Conservation (phyloP, 495 filamentous ascomycete genomes). For the Aspergillus egyptiacus region DNA sequence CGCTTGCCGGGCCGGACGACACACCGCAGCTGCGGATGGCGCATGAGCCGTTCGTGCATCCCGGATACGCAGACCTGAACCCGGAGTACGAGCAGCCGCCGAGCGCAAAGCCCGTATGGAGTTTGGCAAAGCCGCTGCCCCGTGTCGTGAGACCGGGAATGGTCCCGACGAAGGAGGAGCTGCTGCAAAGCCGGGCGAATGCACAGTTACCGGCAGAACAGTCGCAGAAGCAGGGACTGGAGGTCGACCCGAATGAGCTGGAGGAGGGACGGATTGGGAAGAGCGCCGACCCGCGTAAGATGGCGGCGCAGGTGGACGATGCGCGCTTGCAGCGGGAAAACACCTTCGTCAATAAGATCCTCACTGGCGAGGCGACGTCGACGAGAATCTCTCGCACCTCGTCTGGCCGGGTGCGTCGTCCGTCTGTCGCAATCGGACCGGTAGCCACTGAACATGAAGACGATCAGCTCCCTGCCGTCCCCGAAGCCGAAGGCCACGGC, state of each 20-base stretch:
- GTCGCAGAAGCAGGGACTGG: constrained; percentile 31
- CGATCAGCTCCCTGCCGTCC: constrained; percentile 21
- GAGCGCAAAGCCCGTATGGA: constrained; percentile 43
- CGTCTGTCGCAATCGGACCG: too few species aligned
- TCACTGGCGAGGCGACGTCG: constrained; percentile 23
- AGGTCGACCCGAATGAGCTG: constrained; percentile 36
- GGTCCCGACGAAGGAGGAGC: constrained; percentile 37
- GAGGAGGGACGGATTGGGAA: constrained; percentile 32
- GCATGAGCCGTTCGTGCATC: constrained; percentile 40
- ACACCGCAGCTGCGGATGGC: constrained; percentile 29
- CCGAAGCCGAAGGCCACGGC: constrained; percentile 22
- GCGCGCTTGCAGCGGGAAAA: constrained; percentile 37
- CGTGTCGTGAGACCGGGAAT: constrained; percentile 42
- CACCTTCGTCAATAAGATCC: constrained; percentile 36
- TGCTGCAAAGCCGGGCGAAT: constrained; percentile 25
- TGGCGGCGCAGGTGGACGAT: constrained; percentile 40
- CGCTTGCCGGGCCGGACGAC: constrained; percentile 34
- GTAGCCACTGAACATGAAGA: too few species aligned
- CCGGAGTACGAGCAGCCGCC: constrained; percentile 38
- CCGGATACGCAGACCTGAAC: constrained; percentile 41
- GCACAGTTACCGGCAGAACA: constrained; percentile 30
- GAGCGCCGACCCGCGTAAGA: constrained; percentile 30
- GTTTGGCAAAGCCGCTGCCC: constrained; percentile 45
- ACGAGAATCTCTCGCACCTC: constrained; percentile 28
- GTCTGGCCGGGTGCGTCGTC: constrained; percentile 23